Percentiles rank a stretch among this genome's conserved stretches.
These are phyloP conservation scores for Sophora flavescens DNA, from an alignment of 306 rosid genomes.

Conservation along the genomic window DNA sequence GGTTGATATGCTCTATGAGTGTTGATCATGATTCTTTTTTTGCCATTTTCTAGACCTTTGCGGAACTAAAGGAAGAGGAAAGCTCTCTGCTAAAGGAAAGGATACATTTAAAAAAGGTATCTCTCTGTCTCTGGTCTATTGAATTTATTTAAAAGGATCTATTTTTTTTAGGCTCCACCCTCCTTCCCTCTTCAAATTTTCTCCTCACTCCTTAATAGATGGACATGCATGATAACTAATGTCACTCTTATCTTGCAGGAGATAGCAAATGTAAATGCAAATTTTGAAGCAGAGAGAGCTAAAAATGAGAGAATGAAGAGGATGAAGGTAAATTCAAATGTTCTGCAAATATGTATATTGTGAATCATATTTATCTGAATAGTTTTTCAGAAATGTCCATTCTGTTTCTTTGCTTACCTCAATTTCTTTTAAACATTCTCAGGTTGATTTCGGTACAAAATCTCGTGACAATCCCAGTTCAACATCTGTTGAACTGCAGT, in stretches of 20 bases:
- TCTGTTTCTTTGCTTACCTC: constrained; percentile 13
- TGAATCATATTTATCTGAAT: not conserved
- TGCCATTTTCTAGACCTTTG: constrained; percentile 61
- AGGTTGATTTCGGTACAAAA: constrained; percentile 66
- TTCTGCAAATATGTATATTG: not conserved
- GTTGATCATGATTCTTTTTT: constrained; percentile 28
- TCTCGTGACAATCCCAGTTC: constrained; percentile 50
- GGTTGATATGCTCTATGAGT: not conserved
- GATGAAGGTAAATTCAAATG: constrained; percentile 64
- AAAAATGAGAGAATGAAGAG: constrained; percentile 79
- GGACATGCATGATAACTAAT: constrained; percentile 4
- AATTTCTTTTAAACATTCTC: constrained; percentile 27
- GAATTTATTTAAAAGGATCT: not conserved
- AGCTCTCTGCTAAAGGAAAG: constrained; percentile 74
- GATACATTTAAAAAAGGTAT: constrained; percentile 63
- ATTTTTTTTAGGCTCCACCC: not conserved
- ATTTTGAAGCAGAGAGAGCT: constrained; percentile 61
- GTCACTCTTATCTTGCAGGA: constrained; percentile 58
- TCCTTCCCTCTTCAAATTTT: not conserved
- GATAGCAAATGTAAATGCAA: constrained; percentile 60
- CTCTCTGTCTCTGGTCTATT: not conserved
- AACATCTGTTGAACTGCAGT: constrained; percentile 39
- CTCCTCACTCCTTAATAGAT: not conserved
- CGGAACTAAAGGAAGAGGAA: constrained; percentile 88
- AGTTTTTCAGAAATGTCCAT: not conserved